Base-by-base conservation (phyloP, 2,329 filamentous ascomycete genomes). In the Volutella citrinella region DNA sequence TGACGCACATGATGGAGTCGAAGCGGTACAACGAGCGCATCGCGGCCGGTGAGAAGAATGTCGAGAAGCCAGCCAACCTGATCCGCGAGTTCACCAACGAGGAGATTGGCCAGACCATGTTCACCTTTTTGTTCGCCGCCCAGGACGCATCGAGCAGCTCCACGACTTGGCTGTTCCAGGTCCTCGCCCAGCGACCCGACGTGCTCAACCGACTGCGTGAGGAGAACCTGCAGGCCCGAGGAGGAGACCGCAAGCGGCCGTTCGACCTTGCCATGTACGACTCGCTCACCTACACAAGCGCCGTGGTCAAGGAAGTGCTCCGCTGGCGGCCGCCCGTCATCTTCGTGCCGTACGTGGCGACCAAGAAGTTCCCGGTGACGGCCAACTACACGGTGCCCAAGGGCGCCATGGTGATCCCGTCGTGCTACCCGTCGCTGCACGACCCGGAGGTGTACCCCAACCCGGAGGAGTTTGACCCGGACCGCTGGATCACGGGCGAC, bases 1-100 rank as follows among this genome's bases (percentile, higher is more conserved):
- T 90, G 34, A 72, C 78, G 49, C 70, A 76, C 40, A 88, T 89
- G 79, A 75, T 84, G 52, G 80, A 85, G 36, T 87, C 82, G 0
- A 74, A 83, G 45, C 66, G 63, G 27, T 88, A 88, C 60, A 72
- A 74, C 23, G 72, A 82, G 43, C 73, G 72, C 36, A 54, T 86
- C 20, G 82, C 76, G 4, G 74, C 76, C 30, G 84, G 84, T 17
- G 57, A 64, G 5, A 40, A 28, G 0, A 36, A 55, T 7, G 49
- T 49, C 1, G 66, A 69, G 49, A 72, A 67, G 40, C 71, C 72
- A 0, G 42, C 52, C 0, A 70, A 69, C 27, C 40, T 74, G 20
- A 69, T 75, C 30, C 69, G 71, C 15, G 65, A 72, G 12, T 75
- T 75, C 41, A 66, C 66, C 3, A 52, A 74, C 15, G 55, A 64